phyloP scores from a whole-genome alignment of 2,329 filamentous ascomycete genomes.

The Talaromyces sp. region DNA sequence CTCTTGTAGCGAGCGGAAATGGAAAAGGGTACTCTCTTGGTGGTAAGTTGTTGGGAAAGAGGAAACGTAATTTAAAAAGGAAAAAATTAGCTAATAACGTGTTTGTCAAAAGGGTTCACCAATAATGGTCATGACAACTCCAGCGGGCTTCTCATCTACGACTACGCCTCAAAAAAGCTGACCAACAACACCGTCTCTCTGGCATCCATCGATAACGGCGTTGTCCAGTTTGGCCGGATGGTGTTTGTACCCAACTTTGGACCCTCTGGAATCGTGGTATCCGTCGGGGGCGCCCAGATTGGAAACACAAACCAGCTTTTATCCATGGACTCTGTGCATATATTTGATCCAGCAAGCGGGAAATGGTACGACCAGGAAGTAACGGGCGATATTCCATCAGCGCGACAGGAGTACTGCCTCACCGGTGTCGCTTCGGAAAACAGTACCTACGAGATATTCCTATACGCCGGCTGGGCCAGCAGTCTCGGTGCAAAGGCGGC shows the following conservation, averaged over 20 bases:
- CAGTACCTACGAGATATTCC: neutral
- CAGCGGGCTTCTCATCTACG: neutral
- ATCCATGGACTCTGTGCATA: neutral
- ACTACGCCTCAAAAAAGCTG: neutral
- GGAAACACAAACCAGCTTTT: neutral
- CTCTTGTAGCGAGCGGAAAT: neutral
- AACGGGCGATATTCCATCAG: neutral
- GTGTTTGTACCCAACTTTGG: neutral
- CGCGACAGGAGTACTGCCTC: neutral
- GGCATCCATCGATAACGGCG: neutral
- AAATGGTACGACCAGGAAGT: neutral
- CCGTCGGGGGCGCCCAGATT: neutral
- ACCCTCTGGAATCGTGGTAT: neutral
- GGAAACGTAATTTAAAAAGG: neutral
- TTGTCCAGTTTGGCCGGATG: neutral
- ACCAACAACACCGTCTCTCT: neutral
- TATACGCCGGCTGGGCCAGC: neutral
- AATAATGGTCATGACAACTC: neutral
- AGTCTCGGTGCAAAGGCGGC: neutral
- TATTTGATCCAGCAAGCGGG: conserved; percentile 1
- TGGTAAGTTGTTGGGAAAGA: neutral
- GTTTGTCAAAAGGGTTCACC: neutral
- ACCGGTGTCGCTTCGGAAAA: neutral
- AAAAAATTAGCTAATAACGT: neutral
- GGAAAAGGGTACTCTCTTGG: neutral